Conservation (phyloP, 2,329 filamentous ascomycete species). For the Amauroascus verrucosus region DNA sequence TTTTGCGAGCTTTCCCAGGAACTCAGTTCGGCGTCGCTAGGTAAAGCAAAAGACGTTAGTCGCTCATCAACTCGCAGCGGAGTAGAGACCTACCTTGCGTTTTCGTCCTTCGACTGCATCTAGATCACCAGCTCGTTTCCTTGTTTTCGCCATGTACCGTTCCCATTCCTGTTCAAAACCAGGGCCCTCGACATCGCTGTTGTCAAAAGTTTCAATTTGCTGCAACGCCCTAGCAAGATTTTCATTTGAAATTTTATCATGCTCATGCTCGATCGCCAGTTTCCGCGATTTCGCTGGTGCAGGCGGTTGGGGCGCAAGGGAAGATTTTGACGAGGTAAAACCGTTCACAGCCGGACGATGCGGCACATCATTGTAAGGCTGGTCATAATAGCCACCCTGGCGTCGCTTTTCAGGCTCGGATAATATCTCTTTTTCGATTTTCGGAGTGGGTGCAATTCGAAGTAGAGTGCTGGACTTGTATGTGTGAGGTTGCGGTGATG, state of each 20-base stretch:
- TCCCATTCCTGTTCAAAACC: constrained; percentile 44
- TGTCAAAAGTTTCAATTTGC: constrained; percentile 47
- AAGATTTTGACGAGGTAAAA: constrained; percentile 16
- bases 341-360: constrained; percentile 21
- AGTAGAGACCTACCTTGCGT: constrained; percentile 48
- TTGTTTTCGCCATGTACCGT: constrained; percentile 44
- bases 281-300: constrained; percentile 44
- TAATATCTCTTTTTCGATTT: constrained; percentile 21
- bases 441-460: constrained; percentile 21
- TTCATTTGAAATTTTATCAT: constrained; percentile 56
- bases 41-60: constrained; percentile 15
- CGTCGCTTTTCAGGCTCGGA: constrained; percentile 23
- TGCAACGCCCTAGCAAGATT: constrained; percentile 58
- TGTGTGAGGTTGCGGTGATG: constrained; percentile 34
- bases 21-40: constrained; percentile 50
- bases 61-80: not conserved
- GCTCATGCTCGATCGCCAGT: constrained; percentile 49
- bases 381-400: constrained; percentile 19
- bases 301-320: constrained; percentile 12
- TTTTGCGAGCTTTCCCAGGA: constrained; percentile 47
- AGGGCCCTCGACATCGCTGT: constrained; percentile 47
- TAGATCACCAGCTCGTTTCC: constrained; percentile 61
- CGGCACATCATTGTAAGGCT: constrained; percentile 17
- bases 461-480: constrained; percentile 19
- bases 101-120: constrained; percentile 53